Evolutionary conservation across 768 basidiomycete species (phyloP).

Genomic region (Psilocybe azurescens): DNA sequence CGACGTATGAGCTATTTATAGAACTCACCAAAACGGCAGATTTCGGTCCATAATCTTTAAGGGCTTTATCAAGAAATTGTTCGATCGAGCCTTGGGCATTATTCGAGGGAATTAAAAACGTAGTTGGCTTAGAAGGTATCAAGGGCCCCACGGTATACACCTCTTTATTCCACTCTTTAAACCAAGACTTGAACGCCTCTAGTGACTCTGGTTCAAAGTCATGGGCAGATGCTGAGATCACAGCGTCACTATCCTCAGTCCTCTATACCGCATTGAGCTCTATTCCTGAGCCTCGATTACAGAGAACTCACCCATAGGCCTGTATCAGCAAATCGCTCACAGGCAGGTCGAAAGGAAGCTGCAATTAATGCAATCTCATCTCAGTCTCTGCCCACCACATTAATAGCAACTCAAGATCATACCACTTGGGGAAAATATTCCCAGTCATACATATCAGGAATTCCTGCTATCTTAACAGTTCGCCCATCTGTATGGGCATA

Average conservation of each 20-base stretch:
- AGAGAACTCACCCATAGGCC: neutral
- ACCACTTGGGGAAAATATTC: conserved; percentile 7
- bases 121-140: neutral
- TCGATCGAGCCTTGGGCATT: neutral
- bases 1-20: neutral
- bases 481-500: conserved; percentile 7
- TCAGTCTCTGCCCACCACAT: neutral
- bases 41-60: conserved; percentile 2
- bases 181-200: conserved; percentile 10
- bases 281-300: too few species aligned
- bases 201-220: conserved; percentile 6
- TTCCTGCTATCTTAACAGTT: conserved; percentile 11
- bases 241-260: conserved; percentile 7
- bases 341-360: neutral
- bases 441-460: too few species aligned
- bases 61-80: conserved; percentile 5
- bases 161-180: conserved; percentile 2
- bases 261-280: neutral
- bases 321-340: neutral
- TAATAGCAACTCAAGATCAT: neutral
- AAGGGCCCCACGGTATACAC: conserved; percentile 15
- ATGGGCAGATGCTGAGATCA: neutral
- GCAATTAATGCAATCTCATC: neutral
- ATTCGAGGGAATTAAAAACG: neutral
- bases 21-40: conserved; percentile 17